Base-by-base conservation (phyloP, 2,329 filamentous ascomycete species). In the Lasiodiplodia hormozganensis region DNA sequence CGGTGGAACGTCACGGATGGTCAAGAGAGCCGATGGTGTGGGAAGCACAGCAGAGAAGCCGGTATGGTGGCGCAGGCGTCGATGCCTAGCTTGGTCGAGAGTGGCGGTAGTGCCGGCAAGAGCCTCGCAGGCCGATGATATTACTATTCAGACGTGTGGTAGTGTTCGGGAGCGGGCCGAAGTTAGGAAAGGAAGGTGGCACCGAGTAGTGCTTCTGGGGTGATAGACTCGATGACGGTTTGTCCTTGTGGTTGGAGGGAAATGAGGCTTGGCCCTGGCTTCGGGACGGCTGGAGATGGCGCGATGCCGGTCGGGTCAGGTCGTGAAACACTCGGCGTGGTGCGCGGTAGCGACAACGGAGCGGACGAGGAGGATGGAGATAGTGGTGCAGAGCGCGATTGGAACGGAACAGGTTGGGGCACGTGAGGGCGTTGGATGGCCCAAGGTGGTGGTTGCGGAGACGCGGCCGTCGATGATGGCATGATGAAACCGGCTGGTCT, bases 171-270 rank as follows among this genome's bases (percentile, higher is more conserved):
- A 47, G 34, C 49, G 34, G 62, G 25, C 21, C n/a, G 16, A 52
- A 23, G 62, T 65, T 56, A 10, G 54, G 62, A 65, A 54, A 65
- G 62, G 62, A 54, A 65, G 62, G 62, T 65, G 51, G 62, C 52
- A 65, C 31, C 28, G n/a, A 34, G 47, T 40, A 28, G 60, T n/a
- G 60, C n/a, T 21, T 36, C 31, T 52, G 40, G 28, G 36, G 21
- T 3, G 25, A 12, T n/a, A 31, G 21, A 25, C 14, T 23, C 28
- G 43, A 31, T 25, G 47, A n/a, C 47, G 11, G 28, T 11, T 18
- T 23, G n/a, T 23, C 11, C 40, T 51, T 31, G 40, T 64, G 60
- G 60, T 52, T 64, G 60, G 60, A 64, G 47, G 60, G 60, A 52
- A 64, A 64, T 64, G 47, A 64, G 25, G 47, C 60, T 64, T 64